Evolutionary conservation across 176 grass and related monocot genomes (phyloP).

Genomic region (Cenchrus fungigraminus): DNA sequence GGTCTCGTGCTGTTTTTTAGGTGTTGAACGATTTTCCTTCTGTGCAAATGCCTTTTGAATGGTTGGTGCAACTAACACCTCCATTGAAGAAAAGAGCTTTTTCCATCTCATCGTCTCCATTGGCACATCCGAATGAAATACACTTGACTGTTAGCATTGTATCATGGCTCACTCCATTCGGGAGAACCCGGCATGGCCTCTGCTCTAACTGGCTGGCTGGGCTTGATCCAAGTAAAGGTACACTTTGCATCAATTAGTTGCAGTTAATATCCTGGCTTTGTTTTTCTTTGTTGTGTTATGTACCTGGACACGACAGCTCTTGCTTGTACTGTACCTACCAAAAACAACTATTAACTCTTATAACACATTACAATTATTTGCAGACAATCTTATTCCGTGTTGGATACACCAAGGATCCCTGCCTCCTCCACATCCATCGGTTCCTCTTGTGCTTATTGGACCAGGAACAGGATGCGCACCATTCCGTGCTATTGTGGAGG

Average conservation of each 20-base stretch:
- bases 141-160: constrained; percentile 90
- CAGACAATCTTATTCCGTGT: constrained; percentile 73
- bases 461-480: constrained; percentile 95
- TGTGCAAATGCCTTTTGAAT: constrained; percentile 91
- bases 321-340: neutral
- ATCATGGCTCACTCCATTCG: constrained; percentile 77
- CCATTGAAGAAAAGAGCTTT: constrained; percentile 91
- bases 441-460: constrained; percentile 86
- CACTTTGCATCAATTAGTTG: neutral
- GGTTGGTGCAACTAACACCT: constrained; percentile 91
- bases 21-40: constrained; percentile 93
- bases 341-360: neutral
- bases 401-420: constrained; percentile 76
- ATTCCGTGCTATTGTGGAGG: constrained; percentile 77
- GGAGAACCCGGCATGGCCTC: constrained; percentile 68
- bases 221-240: constrained; percentile 67
- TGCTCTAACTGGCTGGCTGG: constrained; percentile 83
- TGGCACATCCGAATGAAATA: constrained; percentile 71
- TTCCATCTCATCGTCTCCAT: constrained; percentile 92
- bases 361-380: constrained; percentile 34
- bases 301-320: neutral
- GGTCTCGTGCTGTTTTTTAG: constrained; percentile 42
- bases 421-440: constrained; percentile 55
- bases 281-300: neutral
- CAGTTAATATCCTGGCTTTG: neutral